Conservation (phyloP, 1,284 basidiomycete genomes). For the Inonotus obliquus region DNA sequence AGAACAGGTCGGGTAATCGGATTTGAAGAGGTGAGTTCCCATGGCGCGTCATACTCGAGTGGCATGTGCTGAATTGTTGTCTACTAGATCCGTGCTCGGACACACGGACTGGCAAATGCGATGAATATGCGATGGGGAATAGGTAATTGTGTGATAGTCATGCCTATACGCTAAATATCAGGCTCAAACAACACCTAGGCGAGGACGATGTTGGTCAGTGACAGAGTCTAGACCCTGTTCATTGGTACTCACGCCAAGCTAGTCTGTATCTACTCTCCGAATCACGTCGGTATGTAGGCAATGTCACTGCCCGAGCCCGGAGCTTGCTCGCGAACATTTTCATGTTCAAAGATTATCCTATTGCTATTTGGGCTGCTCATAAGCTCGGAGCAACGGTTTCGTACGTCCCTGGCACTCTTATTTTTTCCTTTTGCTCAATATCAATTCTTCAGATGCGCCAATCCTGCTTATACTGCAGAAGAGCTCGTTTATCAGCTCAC, state of each 20-base stretch:
- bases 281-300: constrained; percentile 49
- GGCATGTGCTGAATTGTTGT: constrained; percentile 11
- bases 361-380: constrained; percentile 71
- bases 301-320: background rate
- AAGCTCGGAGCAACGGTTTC: constrained; percentile 68
- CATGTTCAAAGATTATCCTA: constrained; percentile 55
- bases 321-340: background rate
- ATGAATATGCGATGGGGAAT: constrained; percentile 47
- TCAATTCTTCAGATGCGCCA: constrained; percentile 43
- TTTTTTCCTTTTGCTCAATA: constrained; percentile 1
- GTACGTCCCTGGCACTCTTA: constrained; percentile 30
- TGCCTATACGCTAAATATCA: background rate
- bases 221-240: background rate
- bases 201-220: constrained; percentile 47
- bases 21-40: constrained; percentile 41
- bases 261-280: constrained; percentile 68
- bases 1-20: constrained; percentile 42
- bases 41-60: background rate
- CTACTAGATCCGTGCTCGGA: constrained; percentile 43
- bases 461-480: constrained; percentile 60
- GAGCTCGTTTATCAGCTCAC: constrained; percentile 63
- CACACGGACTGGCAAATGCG: constrained; percentile 57
- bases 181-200: constrained; percentile 20
- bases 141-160: constrained; percentile 25
- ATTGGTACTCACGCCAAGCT: background rate